These are phyloP conservation scores for Cordyceps tenuipes DNA, from an alignment of 2,329 filamentous ascomycete genomes.

Conservation along the genomic window DNA sequence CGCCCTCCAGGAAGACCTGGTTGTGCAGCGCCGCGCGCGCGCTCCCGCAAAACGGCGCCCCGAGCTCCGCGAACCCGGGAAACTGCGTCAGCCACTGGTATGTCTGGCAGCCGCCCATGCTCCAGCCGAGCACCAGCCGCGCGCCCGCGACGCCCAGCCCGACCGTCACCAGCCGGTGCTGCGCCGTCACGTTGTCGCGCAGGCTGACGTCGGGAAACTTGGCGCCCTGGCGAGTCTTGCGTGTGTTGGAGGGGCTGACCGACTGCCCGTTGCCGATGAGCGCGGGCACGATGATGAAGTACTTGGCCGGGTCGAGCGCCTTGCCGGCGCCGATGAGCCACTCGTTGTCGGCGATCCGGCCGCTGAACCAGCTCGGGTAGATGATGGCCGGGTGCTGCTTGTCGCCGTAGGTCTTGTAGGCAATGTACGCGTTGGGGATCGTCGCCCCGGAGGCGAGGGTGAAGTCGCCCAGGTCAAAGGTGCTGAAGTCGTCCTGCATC, in stretches of 20 bases:
- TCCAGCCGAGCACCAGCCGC: conserved; percentile 44
- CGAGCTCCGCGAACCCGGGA: conserved; percentile 37
- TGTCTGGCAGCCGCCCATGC: conserved; percentile 46
- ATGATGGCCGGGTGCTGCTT: conserved; percentile 55
- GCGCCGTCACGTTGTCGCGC: conserved; percentile 43
- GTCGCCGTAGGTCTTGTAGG: conserved; percentile 69
- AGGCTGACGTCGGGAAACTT: conserved; percentile 38
- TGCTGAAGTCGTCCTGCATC: conserved; percentile 23
- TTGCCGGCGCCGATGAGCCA: conserved; percentile 64
- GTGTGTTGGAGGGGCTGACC: conserved; percentile 42
- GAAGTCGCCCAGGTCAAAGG: conserved; percentile 56
- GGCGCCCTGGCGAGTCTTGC: conserved; percentile 16
- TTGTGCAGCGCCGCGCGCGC: conserved; percentile 45
- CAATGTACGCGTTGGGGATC: conserved; percentile 57
- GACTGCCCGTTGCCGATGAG: conserved; percentile 47
- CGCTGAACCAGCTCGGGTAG: conserved; percentile 66
- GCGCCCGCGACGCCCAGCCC: conserved; percentile 34
- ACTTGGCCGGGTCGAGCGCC: conserved; percentile 48
- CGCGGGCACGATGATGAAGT: conserved; percentile 43
- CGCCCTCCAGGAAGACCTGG: conserved; percentile 46
- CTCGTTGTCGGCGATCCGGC: conserved; percentile 59
- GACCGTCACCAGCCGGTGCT: conserved; percentile 34
- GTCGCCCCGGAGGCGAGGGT: conserved; percentile 55
- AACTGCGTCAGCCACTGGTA: conserved; percentile 44
- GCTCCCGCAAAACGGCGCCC: conserved; percentile 41